phyloP scores from a whole-genome alignment of 169 alveolate genomes.

The Eimeria maxima region DNA sequence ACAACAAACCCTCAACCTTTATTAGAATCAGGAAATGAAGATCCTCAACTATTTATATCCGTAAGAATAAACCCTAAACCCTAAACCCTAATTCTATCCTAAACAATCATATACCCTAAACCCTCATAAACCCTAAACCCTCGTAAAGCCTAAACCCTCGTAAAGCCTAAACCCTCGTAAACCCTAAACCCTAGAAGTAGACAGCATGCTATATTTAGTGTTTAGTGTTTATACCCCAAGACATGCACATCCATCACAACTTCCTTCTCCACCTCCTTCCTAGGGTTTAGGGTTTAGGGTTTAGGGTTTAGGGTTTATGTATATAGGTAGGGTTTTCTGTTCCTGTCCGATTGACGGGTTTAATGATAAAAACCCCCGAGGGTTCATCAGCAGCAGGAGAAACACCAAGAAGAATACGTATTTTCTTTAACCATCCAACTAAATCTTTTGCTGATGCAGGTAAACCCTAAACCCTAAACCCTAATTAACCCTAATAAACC shows the following conservation, averaged over 20 bases:
- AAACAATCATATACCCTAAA: too few relatives aligned
- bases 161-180: too few relatives aligned
- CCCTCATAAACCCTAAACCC: too few relatives aligned
- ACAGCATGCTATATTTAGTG: neutral
- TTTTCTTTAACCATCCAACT: slow-evolving; percentile 22
- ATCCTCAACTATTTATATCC: slow-evolving; percentile 38
- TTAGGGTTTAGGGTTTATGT: neutral
- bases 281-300: neutral
- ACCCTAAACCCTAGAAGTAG: too few relatives aligned
- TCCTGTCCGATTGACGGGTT: slow-evolving; percentile 29
- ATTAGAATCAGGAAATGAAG: slow-evolving; percentile 19
- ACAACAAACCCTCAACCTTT: too few relatives aligned
- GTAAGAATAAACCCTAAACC: neutral
- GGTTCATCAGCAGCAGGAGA: slow-evolving; percentile 5
- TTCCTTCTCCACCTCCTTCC: neutral
- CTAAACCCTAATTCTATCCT: neutral
- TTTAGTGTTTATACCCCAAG: slow-evolving; percentile 16
- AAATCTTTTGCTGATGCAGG: slow-evolving; percentile 50
- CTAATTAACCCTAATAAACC: too few relatives aligned
- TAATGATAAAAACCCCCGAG: slow-evolving; percentile 4
- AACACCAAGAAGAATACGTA: neutral
- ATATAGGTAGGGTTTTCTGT: slow-evolving; percentile 30
- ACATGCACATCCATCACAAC: too few relatives aligned
- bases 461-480: slow-evolving; percentile 42
- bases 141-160: too few relatives aligned